Evolutionary conservation across 768 basidiomycete species (phyloP).

Genomic region (Mycena metata): DNA sequence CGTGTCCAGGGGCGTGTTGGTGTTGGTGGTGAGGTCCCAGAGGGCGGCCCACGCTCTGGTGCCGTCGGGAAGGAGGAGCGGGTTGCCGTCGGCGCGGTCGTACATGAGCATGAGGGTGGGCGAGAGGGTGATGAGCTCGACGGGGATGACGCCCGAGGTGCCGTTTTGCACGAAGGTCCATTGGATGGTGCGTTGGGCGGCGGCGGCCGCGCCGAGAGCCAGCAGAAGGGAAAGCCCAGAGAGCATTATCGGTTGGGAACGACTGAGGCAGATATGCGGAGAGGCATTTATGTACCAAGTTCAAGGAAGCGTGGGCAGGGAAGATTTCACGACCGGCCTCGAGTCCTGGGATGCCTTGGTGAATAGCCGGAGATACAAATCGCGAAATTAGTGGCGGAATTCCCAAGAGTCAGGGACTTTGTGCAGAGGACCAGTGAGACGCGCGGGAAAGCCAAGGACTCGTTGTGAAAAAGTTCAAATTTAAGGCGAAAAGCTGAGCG

Average conservation of each 20-base stretch:
- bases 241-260: conserved; percentile 23
- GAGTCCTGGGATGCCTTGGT: no score
- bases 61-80: conserved; percentile 38
- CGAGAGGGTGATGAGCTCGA: conserved; percentile 41
- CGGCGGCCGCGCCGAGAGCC: conserved; percentile 13
- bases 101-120: conserved; percentile 40
- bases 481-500: no score
- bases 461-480: no score
- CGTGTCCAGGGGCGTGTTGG: conserved; percentile 28
- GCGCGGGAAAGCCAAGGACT: no score
- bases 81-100: conserved; percentile 40
- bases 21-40: conserved; percentile 41
- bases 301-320: background rate
- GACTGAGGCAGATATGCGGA: background rate
- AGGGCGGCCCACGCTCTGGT: conserved; percentile 39
- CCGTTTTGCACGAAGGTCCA: conserved; percentile 43
- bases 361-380: no score
- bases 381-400: no score
- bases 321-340: no score
- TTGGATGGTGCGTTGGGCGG: conserved; percentile 34
- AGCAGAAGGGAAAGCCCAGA: conserved; percentile 23
- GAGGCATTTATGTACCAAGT: conserved; percentile 18
- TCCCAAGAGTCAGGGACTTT: no score
- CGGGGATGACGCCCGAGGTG: conserved; percentile 35
- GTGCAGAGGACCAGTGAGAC: no score